Base-by-base conservation (phyloP, 331 rosid genomes). In the Quercus phellos region DNA sequence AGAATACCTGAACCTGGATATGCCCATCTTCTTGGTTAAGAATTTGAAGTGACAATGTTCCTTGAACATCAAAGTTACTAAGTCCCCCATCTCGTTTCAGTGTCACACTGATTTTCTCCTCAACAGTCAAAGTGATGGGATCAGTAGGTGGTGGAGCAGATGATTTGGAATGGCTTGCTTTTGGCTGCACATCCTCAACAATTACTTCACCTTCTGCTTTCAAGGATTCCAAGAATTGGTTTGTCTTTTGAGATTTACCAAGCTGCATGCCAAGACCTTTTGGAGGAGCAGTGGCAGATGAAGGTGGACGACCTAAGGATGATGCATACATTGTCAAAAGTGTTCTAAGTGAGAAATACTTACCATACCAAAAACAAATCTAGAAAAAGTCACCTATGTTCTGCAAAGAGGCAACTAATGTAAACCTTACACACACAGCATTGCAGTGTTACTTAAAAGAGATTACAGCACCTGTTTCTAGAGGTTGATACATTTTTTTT, bases 121-220 rank as follows among this genome's bases (percentile, higher is more conserved):
- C 99, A 17, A 85, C 98, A 34, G 90, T 88, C 89, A 94, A 84
- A 78, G 99, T 92, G 81, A 92, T 76, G 5, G 99, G 99, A 90
- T 94, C 97, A 29, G 97, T 94, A 73, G 53, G 94, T 55, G 96
- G 90, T 43, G 90, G 85, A 77, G 90, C 97, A 79, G 88, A 84
- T 78, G 94, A 51, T 68, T 84, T 90, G 26, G 97, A 89, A 56
- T 73, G 92, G 75, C 90, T 85, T 54, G 76, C 82, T 82, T 78
- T 92, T 77, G 95, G 99, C 76, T 90, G 97, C 75, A 90, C 91
- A 85, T 92, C 97, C 87, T 92, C 99, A 74, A 87, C 82, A 83
- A 94, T 88, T 78, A 90, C 97, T 86, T 94, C 99, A 35, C 99
- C 99, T 85, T 94, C 99, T 27, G 97, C 96, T 85, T 94, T 92